Base-by-base conservation (phyloP, 495 filamentous ascomycete species). In the Ramalina intermedia region DNA sequence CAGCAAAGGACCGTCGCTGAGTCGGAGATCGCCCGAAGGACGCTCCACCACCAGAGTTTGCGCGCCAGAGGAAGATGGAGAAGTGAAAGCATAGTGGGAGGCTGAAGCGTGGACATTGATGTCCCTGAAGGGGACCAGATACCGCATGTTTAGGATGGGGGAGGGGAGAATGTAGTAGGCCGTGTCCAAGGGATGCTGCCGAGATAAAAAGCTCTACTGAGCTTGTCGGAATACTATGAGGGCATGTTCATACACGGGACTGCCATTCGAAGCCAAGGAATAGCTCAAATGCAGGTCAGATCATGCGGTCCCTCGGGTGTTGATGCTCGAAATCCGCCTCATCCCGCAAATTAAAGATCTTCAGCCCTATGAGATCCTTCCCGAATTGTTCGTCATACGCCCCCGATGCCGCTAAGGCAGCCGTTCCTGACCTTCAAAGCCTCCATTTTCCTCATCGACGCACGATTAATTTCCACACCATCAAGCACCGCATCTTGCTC, bases 81-180 rank as follows among this genome's bases (percentile, higher is more conserved):
- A 98, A 18, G 85, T 85, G 67, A 98, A 98, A 56, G 87, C 87
- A 73, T 98, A 98, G 60, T 90, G 81, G 49, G 89, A 87, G 48
- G 84, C 67, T 2, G 91, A 90, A 39, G 85, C 80, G 60, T 94
- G 86, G 66, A 96, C 76, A 63, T 95, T 96, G 71, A 96, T 88
- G 73, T 96, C 91, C 57, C 90, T 76, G 64, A 88, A 98, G 7
- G 91, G 91, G 53, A 89, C 74, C 38, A 79, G 66, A 48, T 44
- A 23, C n/a, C 26, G 29, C 54, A 50, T 46, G 13, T 26, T 43
- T 23, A 35, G 12, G 1, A 14, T 12, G 11, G n/a, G 38, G 3
- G 37, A 21, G 3, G 37, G 29, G 8, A 2, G 29, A 13, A 2
- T 11, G 7, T 33, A 9, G 39, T 6, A n/a, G 17, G 39, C 2